Evolutionary conservation across 2,329 filamentous ascomycete species (phyloP).

Genomic region (Exophiala viscosa): DNA sequence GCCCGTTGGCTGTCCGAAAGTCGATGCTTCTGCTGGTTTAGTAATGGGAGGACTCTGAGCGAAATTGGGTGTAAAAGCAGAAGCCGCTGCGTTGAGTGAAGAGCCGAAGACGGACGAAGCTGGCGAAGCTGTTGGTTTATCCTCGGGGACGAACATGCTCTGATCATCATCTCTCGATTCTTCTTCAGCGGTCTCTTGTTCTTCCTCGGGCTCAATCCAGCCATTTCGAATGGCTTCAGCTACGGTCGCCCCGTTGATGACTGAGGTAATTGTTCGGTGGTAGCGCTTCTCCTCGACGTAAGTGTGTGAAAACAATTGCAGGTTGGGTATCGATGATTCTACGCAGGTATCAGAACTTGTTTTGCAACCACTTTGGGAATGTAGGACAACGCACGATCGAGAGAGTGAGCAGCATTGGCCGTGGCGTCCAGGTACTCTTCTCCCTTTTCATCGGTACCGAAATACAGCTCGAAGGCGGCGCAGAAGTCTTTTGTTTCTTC

Average conservation of each 20-base stretch:
- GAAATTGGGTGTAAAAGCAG: constrained; percentile 17
- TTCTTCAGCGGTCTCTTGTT: constrained; percentile 36
- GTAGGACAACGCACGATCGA: constrained; percentile 41
- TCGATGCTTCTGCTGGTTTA: constrained; percentile 1
- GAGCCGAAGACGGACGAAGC: constrained; percentile 8
- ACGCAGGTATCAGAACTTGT: constrained; percentile 28
- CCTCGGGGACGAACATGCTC: constrained; percentile 28
- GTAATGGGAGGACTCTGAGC: constrained; percentile 4
- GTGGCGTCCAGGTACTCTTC: constrained; percentile 49
- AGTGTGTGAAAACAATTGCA: constrained; percentile 51
- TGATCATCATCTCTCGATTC: constrained; percentile 34
- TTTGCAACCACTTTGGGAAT: constrained; percentile 25
- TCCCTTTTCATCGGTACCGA: constrained; percentile 46
- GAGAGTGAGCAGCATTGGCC: constrained; percentile 44
- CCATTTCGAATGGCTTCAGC: constrained; percentile 48
- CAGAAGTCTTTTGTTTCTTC: constrained; percentile 54
- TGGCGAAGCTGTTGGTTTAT: not conserved
- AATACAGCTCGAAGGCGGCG: constrained; percentile 50
- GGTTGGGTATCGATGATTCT: constrained; percentile 28
- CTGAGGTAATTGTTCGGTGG: constrained; percentile 52
- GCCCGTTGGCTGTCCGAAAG: constrained; percentile 6
- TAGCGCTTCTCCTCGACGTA: constrained; percentile 59
- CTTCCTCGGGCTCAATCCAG: constrained; percentile 44
- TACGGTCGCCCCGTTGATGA: constrained; percentile 56
- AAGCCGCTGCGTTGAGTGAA: constrained; percentile 18